Base-by-base conservation (phyloP, 169 alveolate species). In the Toxoplasma gondii region DNA sequence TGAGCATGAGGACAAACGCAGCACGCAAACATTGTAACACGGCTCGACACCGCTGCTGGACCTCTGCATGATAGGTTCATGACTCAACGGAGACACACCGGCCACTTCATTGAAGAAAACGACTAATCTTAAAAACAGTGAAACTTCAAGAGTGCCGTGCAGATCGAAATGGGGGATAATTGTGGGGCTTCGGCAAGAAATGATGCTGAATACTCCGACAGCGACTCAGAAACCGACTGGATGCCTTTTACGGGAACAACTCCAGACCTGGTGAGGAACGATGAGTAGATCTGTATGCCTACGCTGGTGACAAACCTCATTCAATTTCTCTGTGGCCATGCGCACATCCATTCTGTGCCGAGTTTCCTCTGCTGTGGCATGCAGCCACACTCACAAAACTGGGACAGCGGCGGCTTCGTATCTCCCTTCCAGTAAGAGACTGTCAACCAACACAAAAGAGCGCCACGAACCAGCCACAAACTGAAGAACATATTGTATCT, bases 341-440 rank as follows among this genome's bases (percentile, higher is more conserved):
- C 27, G 81, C 81, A 69, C 81, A 69, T 19, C 81, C 27, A 1
- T 24, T 49, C 58, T 49, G 27, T 49, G 58, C 41, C 1, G 58
- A 17, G 16, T 49, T 9, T 49, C 58, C 58, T 0, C 58, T 49
- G 58, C 1, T 49, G 22, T 17, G 58, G 58, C 58, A 49, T 41
- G 90, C 90, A 82, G 90, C 90, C 69, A 49, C 90, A 82, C 67
- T 82, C 90, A 39, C 24, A 82, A 39, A 36, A 82, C 90, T 82
- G 90, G 90, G 67, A 39, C 90, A 82, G 41, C 67, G 67, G 36
- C 67, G 90, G 90, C 34, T 82, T 82, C 39, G 67, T 82, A 41
- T 82, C 90, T 39, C 90, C 90, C 12, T 82, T 82, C 38, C 54
- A 45, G 90, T 82, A 82, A 44, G 67, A 39, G 49, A 74, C 22